A percentile compares a stretch with the other conserved stretches of the same genome.
Conservation (phyloP, 768 basidiomycete species). For the Boletus fagicola region DNA sequence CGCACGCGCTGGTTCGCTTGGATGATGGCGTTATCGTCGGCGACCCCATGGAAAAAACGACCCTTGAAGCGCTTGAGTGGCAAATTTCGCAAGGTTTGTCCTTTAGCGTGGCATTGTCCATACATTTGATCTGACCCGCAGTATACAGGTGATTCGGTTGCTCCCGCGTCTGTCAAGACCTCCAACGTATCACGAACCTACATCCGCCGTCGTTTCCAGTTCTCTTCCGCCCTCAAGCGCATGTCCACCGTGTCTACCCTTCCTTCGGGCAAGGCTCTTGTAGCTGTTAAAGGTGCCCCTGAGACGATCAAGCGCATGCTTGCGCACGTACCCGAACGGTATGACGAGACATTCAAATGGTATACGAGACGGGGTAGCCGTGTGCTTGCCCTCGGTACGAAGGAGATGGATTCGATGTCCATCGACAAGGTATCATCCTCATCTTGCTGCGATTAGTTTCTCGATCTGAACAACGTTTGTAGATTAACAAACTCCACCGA, state of each 20-base stretch:
- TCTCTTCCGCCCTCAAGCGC: constrained; percentile 94
- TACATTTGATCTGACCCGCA: background rate
- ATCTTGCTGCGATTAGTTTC: background rate
- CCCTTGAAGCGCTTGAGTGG: constrained; percentile 90
- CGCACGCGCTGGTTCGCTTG: constrained; percentile 90
- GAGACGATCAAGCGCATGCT: constrained; percentile 95
- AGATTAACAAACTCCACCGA: constrained; percentile 89
- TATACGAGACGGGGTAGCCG: constrained; percentile 92
- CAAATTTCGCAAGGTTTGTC: constrained; percentile 62
- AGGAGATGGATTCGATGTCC: constrained; percentile 71
- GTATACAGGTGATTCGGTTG: constrained; percentile 58
- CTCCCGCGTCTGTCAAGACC: constrained; percentile 50
- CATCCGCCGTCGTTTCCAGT: constrained; percentile 93
- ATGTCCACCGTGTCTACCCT: constrained; percentile 88
- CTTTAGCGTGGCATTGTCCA: background rate
- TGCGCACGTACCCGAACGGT: constrained; percentile 62
- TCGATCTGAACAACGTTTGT: background rate
- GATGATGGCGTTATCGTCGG: constrained; percentile 95
- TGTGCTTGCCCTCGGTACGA: constrained; percentile 88
- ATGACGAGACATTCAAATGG: constrained; percentile 94
- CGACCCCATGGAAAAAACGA: constrained; percentile 99
- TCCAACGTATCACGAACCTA: constrained; percentile 59
- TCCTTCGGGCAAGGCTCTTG: constrained; percentile 58
- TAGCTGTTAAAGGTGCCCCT: constrained; percentile 93
- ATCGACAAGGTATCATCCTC: constrained; percentile 61